phyloP scores from a whole-genome alignment of 208 protist genomes.

The Crithidia brevicula region DNA sequence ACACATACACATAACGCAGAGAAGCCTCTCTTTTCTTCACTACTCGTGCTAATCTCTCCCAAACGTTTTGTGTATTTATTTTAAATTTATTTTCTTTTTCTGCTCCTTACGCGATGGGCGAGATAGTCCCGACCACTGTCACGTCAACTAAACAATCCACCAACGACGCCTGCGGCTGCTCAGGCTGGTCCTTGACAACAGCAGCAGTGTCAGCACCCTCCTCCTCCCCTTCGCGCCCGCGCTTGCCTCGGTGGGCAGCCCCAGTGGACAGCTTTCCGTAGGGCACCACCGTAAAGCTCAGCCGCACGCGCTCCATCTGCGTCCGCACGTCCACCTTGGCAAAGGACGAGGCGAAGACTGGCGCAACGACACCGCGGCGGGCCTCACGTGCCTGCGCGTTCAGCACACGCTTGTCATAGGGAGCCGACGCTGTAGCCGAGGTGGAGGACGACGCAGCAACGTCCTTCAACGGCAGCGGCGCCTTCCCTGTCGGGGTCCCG shows the following conservation, averaged over 20 bases:
- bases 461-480: background rate
- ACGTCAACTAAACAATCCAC: slow-evolving; percentile 36
- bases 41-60: too few relatives aligned
- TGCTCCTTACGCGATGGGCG: slow-evolving; percentile 30
- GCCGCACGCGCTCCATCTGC: slow-evolving; percentile 66
- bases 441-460: background rate
- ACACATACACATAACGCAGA: too few relatives aligned
- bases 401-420: slow-evolving; percentile 44
- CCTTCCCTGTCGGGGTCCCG: background rate
- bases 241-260: slow-evolving; percentile 2
- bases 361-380: slow-evolving; percentile 9
- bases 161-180: background rate
- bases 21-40: too few relatives aligned
- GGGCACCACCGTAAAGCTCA: slow-evolving; percentile 62
- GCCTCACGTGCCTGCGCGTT: slow-evolving; percentile 39
- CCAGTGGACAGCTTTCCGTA: slow-evolving; percentile 19
- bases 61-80: too few relatives aligned
- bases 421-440: background rate
- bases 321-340: slow-evolving; percentile 49
- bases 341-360: slow-evolving; percentile 33
- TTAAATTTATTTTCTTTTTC: background rate
- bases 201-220: too few relatives aligned
- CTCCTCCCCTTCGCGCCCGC: background rate
- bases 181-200: background rate
- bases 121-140: slow-evolving; percentile 44